phyloP scores from a whole-genome alignment of 257 asterid genomes.

The Penstemon eatonii region DNA sequence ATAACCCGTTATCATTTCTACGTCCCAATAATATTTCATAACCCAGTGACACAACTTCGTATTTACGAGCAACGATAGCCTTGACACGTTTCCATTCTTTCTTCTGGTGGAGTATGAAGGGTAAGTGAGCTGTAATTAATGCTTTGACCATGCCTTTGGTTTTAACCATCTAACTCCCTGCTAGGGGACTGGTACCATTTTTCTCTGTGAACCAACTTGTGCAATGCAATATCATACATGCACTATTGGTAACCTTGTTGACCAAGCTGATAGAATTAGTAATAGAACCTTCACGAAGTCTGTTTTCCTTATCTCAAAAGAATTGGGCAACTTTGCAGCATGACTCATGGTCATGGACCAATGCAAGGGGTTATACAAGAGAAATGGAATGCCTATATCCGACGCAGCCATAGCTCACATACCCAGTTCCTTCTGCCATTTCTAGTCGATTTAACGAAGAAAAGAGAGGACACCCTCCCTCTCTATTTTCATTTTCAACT shows the following conservation, averaged over 20 bases:
- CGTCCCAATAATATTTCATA: neutral
- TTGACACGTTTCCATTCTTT: slow-evolving; percentile 2
- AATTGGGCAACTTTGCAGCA: too few relatives aligned
- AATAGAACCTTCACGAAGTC: too few relatives aligned
- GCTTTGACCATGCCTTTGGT: neutral
- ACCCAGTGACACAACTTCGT: neutral
- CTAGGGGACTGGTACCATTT: neutral
- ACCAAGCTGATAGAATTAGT: neutral
- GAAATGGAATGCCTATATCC: too few relatives aligned
- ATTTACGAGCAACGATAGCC: neutral
- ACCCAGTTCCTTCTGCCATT: too few relatives aligned
- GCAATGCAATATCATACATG: too few relatives aligned
- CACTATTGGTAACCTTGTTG: too few relatives aligned
- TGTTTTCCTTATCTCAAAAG: too few relatives aligned
- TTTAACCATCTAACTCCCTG: neutral
- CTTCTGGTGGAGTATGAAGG: neutral
- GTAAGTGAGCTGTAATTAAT: neutral
- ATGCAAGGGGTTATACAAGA: too few relatives aligned
- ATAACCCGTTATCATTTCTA: neutral
- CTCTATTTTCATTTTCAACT: neutral
- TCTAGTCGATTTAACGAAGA: too few relatives aligned
- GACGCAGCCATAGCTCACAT: too few relatives aligned
- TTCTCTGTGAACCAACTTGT: neutral
- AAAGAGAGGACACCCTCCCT: too few relatives aligned
- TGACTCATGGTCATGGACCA: too few relatives aligned